Evolutionary conservation across 1,284 basidiomycete species (phyloP), one percentile per base, ranked within the genome.

Genomic region (Ganoderma meredithae): DNA sequence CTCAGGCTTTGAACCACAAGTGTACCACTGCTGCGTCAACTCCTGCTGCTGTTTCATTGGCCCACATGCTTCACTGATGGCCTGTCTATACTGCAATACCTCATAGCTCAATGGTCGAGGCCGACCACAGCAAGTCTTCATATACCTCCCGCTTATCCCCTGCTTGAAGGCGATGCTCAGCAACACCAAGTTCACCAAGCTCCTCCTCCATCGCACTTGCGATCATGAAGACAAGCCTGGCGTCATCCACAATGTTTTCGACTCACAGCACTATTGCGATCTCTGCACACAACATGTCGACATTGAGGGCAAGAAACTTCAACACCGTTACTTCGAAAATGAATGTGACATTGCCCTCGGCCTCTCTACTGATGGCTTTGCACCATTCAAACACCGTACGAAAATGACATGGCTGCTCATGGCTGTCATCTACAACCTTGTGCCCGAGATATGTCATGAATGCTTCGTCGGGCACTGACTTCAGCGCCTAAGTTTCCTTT

Each of bases 371-470:
- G 78, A 81, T 63, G 82, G 83, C 0, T 82, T 83, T 71, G 73
- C 73, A 1, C 82, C 82, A 1, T 84, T 82, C 73, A 77, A 79
- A 40, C 72, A 75, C 10, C 73, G 79, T 0, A 80, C 78, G n/a
- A 69, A 77, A 31, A 82, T 82, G 0, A 76, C 76, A 0, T 84
- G 82, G 83, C 83, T 83, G 0, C 63, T 84, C 9, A 73, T 85
- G 22, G 49, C 83, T 0, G 79, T 80, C 70, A 81, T 81, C 68
- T 82, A 82, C 69, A 84, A 80, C 59, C 76, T 84, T 9, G 77
- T 78, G 1, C 80, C 82, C 5, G 76, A 80, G n/a, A n/a, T n/a
- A n/a, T n/a, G n/a, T n/a, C n/a, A n/a, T n/a, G n/a, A n/a, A n/a
- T n/a, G 2, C 67, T 75, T 9, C 75, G 73, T 76, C 6, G 60